Percentiles rank a stretch among this genome's conserved stretches.
Evolutionary conservation across 2,329 filamentous ascomycete genomes (phyloP).

Genomic region (Lithohypha guttulata): DNA sequence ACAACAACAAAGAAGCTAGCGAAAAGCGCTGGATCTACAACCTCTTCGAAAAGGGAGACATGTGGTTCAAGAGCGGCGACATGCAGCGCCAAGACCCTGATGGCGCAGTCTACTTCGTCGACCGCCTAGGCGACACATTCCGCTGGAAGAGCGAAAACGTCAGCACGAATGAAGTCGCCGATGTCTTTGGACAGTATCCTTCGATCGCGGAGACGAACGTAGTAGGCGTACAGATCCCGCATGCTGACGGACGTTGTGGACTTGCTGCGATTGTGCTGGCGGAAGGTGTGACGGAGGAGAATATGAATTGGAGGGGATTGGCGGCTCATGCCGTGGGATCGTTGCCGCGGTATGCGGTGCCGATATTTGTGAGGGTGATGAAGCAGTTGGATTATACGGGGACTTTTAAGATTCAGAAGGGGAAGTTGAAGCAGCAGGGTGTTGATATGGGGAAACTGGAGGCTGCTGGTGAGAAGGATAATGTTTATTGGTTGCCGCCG

Average conservation of each 20-base stretch:
- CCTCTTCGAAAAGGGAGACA: slow-evolving; percentile 67
- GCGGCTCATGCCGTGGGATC: slow-evolving; percentile 47
- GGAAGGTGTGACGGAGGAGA: slow-evolving; percentile 29
- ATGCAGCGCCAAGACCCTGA: slow-evolving; percentile 61
- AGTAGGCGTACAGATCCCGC: slow-evolving; percentile 67
- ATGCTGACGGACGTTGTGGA: slow-evolving; percentile 73
- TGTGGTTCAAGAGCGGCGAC: slow-evolving; percentile 75
- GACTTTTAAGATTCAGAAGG: slow-evolving; percentile 74
- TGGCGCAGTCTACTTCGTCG: slow-evolving; percentile 67
- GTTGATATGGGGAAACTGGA: slow-evolving; percentile 19
- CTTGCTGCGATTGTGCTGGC: slow-evolving; percentile 54
- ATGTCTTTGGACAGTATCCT: slow-evolving; percentile 57
- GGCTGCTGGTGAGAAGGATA: slow-evolving; percentile 11
- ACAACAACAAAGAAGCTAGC: slow-evolving; percentile 60
- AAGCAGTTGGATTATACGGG: slow-evolving; percentile 51
- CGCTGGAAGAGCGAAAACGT: slow-evolving; percentile 67
- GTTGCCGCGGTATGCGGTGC: slow-evolving; percentile 64
- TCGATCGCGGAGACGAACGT: slow-evolving; percentile 69
- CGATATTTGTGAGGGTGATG: slow-evolving; percentile 58
- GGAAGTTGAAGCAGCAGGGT: slow-evolving; percentile 40
- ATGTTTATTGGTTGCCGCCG: slow-evolving; percentile 20
- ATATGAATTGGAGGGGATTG: slow-evolving; percentile 52
- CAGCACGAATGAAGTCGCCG: slow-evolving; percentile 67
- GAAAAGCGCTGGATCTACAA: slow-evolving; percentile 61
- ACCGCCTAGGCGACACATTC: slow-evolving; percentile 48